phyloP scores from a whole-genome alignment of 2,329 filamentous ascomycete genomes.

The Penicillium sp. region DNA sequence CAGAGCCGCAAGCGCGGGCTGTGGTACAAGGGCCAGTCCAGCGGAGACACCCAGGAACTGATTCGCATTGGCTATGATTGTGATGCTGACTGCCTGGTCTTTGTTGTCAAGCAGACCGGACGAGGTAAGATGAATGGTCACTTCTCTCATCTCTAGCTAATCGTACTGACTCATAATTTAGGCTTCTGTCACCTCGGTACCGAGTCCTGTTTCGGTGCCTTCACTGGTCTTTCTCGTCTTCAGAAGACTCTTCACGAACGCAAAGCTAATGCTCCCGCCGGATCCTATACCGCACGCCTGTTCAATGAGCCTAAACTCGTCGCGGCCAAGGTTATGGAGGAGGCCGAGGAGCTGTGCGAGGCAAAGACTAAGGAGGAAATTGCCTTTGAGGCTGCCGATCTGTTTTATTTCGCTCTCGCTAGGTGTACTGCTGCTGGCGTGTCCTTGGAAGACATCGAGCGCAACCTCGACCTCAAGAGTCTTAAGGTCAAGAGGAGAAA shows the following conservation, averaged over 20 bases:
- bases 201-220: conserved; percentile 85
- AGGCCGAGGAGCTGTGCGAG: conserved; percentile 90
- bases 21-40: conserved; percentile 95
- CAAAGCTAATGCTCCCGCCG: conserved; percentile 76
- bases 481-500: conserved; percentile 90
- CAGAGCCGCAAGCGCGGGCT: conserved; percentile 92
- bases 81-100: conserved; percentile 87
- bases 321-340: conserved; percentile 96
- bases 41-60: conserved; percentile 88
- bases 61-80: conserved; percentile 84
- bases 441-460: conserved; percentile 82
- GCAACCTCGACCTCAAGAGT: conserved; percentile 89
- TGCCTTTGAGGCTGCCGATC: conserved; percentile 89
- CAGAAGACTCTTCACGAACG: conserved; percentile 83
- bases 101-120: conserved; percentile 85
- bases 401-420: conserved; percentile 93
- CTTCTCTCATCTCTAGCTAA: neutral
- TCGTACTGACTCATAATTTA: conserved; percentile 26
- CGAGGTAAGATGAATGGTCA: conserved; percentile 49
- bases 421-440: conserved; percentile 85
- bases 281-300: conserved; percentile 89
- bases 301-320: conserved; percentile 90
- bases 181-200: conserved; percentile 93
- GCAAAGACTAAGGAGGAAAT: conserved; percentile 78
- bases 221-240: conserved; percentile 75